Base-by-base conservation (phyloP, 2,329 filamentous ascomycete genomes). In the Monilinia fructigena region DNA sequence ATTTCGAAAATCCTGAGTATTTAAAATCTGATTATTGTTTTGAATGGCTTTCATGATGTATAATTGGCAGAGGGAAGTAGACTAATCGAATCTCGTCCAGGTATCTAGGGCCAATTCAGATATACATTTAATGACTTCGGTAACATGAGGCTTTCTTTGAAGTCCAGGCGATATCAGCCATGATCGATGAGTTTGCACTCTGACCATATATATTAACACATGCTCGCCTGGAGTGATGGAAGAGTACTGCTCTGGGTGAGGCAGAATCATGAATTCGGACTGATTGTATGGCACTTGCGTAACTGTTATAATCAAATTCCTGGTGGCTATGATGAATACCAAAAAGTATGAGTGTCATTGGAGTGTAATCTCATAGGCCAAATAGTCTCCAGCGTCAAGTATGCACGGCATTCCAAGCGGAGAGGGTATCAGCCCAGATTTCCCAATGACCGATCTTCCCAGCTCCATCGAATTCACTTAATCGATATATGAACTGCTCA, bases 341-440 rank as follows among this genome's bases (percentile, higher is more conserved):
- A 3, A 40, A 40, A 14, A 14, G 38, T 40, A 40, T 40, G 10
- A 40, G 31, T 6, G 7, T 35, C 31, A 35, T 8, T 35, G 31
- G 31, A 35, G 31, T 5, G 7, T 47, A 20, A 14, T n/a, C 8
- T 20, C 8, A 11, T 10, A 8, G 18, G 0, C 55, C 2, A 4
- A 31, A 7, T 14, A 45, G 42, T 12, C n/a, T 31, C 50, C 26
- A 14, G 6, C 28, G 1, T 56, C 40, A 53, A 65, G 31, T 38
- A 28, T 65, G 42, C 76, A 77, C 66, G 55, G 78, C 79, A 35
- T 75, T 73, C 78, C 78, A 80, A 45, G 79, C 79, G 68, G 77
- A 79, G 66, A 79, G 69, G 16, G 77, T 77, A 74, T 80, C 79
- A 18, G 77, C 78, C 78, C 79, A 80, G 61, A 80, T 78, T 71